These are phyloP conservation scores for Beauveria caledonica DNA, from an alignment of 2,329 filamentous ascomycete species.

Conservation along the genomic window DNA sequence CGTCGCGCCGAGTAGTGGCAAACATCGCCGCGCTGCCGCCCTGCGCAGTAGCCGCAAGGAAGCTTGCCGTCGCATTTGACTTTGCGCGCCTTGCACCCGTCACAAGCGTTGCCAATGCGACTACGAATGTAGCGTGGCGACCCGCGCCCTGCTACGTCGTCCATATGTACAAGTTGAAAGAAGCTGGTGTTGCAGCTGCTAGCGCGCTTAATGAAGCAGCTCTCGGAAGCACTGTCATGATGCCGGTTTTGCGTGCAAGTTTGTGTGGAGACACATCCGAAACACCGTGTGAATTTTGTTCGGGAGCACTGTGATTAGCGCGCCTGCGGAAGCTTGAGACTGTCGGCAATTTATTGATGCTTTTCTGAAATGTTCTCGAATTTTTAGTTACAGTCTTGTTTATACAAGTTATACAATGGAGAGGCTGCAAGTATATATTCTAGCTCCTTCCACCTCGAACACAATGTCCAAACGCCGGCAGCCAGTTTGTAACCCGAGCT, in stretches of 20 bases:
- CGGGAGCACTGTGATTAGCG: constrained; percentile 1
- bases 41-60: constrained; percentile 43
- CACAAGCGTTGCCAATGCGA: constrained; percentile 46
- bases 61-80: constrained; percentile 47
- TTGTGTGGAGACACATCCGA: constrained; percentile 3
- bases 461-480: constrained; percentile 2
- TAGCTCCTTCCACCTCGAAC: background rate
- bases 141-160: background rate
- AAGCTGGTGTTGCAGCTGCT: background rate
- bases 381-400: constrained; percentile 5
- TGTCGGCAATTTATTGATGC: background rate
- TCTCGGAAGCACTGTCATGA: constrained; percentile 11
- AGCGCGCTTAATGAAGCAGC: background rate
- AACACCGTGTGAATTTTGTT: background rate
- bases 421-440: background rate
- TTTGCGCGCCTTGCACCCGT: constrained; percentile 46
- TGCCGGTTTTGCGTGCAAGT: background rate
- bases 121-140: constrained; percentile 23
- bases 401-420: constrained; percentile 10
- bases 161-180: background rate
- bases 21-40: constrained; percentile 32
- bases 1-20: constrained; percentile 41
- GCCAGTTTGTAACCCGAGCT: background rate
- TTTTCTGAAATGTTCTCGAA: background rate
- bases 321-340: too few relatives aligned